phyloP scores from a whole-genome alignment of 2,329 filamentous ascomycete species.

The Claviceps citrina region DNA sequence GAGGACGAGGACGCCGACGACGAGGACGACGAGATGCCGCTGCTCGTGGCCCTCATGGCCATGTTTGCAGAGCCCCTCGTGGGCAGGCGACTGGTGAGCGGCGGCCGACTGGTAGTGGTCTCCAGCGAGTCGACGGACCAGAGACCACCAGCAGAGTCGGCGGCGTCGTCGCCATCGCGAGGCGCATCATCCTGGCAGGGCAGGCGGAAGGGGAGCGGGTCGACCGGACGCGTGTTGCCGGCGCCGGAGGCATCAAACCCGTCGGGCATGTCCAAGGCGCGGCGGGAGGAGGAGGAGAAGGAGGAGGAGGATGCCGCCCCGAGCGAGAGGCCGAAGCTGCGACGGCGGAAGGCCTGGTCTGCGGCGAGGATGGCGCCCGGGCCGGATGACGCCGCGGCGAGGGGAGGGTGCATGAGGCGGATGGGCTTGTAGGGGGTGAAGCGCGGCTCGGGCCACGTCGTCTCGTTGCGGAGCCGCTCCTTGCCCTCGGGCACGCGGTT shows the following conservation, averaged over 20 bases:
- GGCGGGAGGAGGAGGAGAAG: too few relatives aligned
- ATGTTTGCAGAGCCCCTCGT: conserved; percentile 20
- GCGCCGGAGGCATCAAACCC: conserved; percentile 7
- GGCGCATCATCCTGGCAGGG: conserved; percentile 16
- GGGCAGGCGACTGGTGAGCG: conserved; percentile 20
- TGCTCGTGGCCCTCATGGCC: conserved; percentile 14
- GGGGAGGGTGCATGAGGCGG: conserved; percentile 32
- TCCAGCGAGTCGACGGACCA: conserved; percentile 16
- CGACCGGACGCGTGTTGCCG: conserved; percentile 23
- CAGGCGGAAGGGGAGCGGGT: conserved; percentile 36
- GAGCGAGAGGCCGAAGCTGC: conserved; percentile 37
- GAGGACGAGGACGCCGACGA: too few relatives aligned
- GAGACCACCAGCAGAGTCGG: conserved; percentile 12
- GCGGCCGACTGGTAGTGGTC: too few relatives aligned
- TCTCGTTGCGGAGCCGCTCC: conserved; percentile 79
- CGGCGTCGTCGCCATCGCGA: conserved; percentile 18
- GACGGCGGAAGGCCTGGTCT: conserved; percentile 43
- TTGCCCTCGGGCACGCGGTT: conserved; percentile 93
- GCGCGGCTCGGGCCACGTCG: conserved; percentile 72
- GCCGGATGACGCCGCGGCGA: conserved; percentile 19
- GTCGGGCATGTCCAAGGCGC: conserved; percentile 22
- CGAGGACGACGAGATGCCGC: conserved; percentile 21
- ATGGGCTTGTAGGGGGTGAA: conserved; percentile 71
- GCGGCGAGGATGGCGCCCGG: conserved; percentile 35
- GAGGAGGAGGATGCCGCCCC: conserved; percentile 13